Evolutionary conservation across 148 eudicot species (phyloP), one percentile per base, ranked within the genome.

Genomic region (Silene latifolia): DNA sequence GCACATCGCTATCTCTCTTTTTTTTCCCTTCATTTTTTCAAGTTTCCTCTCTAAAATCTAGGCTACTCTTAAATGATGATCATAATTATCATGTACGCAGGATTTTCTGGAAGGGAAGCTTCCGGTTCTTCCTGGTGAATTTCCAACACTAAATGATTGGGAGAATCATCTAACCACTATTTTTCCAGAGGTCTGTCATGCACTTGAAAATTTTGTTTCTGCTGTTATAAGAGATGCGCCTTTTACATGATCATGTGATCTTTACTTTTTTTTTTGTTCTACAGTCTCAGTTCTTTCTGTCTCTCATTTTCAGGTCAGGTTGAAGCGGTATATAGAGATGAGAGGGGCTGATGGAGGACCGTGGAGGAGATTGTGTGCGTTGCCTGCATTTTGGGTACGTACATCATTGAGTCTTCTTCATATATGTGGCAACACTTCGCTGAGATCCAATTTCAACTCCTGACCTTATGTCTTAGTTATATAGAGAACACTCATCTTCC

Each of bases 321-420:
- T 96, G 83, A 96, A 96, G 84, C 88, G 97, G 81, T 92, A 90
- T 86, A 77, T 96, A 85, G 99, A 96, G 76, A 90, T 96, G 98
- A 87, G 99, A 79, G 99, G 98, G 67, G 99, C 99, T 66, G 99
- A 96, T 88, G 98, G 97, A 69, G 99, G 98, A 59, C 98, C 99
- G 63, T 92, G 98, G 98, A 88, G 98, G 83, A 82, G 97, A 79
- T 81, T 96, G 70, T 96, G 99, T 82, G 99, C 99, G 60, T 75
- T 96, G 82, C 99, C 99, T 69, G 99, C 98, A 66, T 90, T 96
- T 83, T 96, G 99, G 99, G 98, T 96, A 88, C 62, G 72, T 78
- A 70, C 54, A 18, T 24, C 11, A 46, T 74, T 61, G 19, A 72
- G 68, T 32, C 21, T 73, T 59, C n/a, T 19, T 29, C 32, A 21